Base-by-base conservation (phyloP, 768 basidiomycete genomes). In the Xanthoconium purpureum region DNA sequence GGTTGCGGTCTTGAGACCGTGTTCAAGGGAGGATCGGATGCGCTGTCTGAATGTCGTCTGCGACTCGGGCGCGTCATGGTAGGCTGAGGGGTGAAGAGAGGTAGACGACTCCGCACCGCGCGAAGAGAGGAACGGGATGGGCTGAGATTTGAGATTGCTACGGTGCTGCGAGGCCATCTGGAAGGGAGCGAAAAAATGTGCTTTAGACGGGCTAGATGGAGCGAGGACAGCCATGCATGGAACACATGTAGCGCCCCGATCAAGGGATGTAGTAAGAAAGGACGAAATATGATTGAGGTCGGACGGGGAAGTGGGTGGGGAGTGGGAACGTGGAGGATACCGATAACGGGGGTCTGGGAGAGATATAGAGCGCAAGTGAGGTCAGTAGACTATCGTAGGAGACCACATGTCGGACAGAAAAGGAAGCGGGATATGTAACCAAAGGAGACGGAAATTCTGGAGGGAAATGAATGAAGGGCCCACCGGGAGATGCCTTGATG, bases 11-110 rank as follows among this genome's bases (percentile, higher is more conserved):
- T 84, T 81, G 38, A 89, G 60, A 63, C 81, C 84, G 60, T 88
- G 84, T 63, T 87, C 87, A 24, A 90, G 71, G 6, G 85, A 82
- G 3, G 85, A 82, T 53, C 84, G 83, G 54, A 89, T 71, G 40
- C 85, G 82, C 64, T 80, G 66, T 11, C 44, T 80, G 66, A 89
- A 84, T 6, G 84, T 76, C 63, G 77, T 83, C 39, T 80, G 75
- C 0, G 74, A 66, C 17, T 79, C 78, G 32, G 76, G 70, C 11
- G 66, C 57, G 42, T 71, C 73, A 63, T 59, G 70, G 60, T 55
- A 66, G 45, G 57, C 5, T 20, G 58, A 55, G 1, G 47, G 67
- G 55, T 57, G 69, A 61, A 73, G 61, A 20, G 77, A 64, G 28
- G 73, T 60, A 15, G 75, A 61, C 8, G 70, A 65, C 50, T 73